phyloP scores from a whole-genome alignment of 2,329 filamentous ascomycete species.

The Pseudogymnoascus sp. region DNA sequence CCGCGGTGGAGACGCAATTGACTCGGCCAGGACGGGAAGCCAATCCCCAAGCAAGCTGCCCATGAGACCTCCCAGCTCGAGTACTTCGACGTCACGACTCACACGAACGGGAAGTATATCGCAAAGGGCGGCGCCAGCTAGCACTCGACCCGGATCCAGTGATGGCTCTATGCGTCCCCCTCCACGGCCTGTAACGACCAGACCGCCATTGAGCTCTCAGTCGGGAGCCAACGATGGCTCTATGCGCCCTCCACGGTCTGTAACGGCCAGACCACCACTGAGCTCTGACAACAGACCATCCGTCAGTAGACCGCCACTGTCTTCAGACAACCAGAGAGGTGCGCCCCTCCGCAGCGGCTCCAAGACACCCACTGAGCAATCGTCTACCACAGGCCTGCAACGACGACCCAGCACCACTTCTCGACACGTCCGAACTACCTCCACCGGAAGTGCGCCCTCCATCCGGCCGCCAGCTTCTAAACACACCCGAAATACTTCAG shows the following conservation, averaged over 20 bases:
- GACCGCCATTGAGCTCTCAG: not conserved
- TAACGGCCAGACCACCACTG: not conserved
- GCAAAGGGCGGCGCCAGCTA: not conserved
- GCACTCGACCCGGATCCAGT: not conserved
- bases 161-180: conserved; percentile 7
- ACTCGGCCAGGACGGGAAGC: conserved; percentile 14
- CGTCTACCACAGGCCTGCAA: not conserved
- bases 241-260: conserved; percentile 8
- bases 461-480: conserved; percentile 21
- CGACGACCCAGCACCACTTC: not conserved
- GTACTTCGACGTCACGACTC: not conserved
- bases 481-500: conserved; percentile 25
- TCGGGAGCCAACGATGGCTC: not conserved
- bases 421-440: conserved; percentile 2
- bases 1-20: conserved; percentile 10
- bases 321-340: not conserved
- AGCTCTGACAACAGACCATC: conserved; percentile 3
- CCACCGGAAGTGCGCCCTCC: conserved; percentile 5
- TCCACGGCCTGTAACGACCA: not conserved
- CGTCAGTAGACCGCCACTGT: not conserved
- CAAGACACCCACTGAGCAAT: not conserved
- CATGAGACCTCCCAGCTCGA: conserved; percentile 7
- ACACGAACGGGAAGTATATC: not conserved
- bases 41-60: conserved; percentile 29
- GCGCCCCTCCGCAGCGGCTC: not conserved